phyloP scores from a whole-genome alignment of 768 basidiomycete genomes.

The Phlebiopsis flavidoalba region DNA sequence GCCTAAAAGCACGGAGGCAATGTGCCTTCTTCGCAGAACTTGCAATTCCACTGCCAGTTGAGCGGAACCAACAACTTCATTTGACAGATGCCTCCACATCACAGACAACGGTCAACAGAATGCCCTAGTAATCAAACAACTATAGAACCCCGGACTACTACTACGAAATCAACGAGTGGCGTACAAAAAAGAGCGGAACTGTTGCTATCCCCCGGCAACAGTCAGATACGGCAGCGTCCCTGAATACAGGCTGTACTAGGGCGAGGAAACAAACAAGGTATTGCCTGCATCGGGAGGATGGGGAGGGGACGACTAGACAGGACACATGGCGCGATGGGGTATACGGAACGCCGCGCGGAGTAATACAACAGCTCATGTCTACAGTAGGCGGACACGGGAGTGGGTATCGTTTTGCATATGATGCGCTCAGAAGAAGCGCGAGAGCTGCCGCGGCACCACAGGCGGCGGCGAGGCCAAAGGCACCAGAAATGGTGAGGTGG shows the following conservation, averaged over 20 bases:
- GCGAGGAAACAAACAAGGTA: background rate
- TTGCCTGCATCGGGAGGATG: background rate
- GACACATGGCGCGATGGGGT: background rate
- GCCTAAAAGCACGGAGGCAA: no score
- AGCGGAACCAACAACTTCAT: background rate
- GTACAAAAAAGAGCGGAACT: background rate
- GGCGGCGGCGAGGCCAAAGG: constrained; percentile 17
- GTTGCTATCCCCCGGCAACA: background rate
- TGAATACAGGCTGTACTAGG: background rate
- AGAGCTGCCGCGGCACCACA: constrained; percentile 19
- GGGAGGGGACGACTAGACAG: background rate
- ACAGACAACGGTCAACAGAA: background rate
- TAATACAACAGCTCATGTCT: background rate
- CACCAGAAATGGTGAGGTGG: constrained; percentile 7
- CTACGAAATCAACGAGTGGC: background rate
- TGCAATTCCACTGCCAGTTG: no score
- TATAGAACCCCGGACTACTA: background rate
- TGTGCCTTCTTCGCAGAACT: no score
- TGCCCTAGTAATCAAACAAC: background rate
- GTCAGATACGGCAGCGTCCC: background rate
- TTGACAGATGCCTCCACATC: background rate
- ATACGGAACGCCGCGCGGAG: background rate
- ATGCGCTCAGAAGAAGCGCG: constrained; percentile 12
- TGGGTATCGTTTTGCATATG: background rate
- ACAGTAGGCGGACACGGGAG: background rate